Evolutionary conservation across 768 basidiomycete genomes (phyloP).

Genomic region (Podaxis sp.): DNA sequence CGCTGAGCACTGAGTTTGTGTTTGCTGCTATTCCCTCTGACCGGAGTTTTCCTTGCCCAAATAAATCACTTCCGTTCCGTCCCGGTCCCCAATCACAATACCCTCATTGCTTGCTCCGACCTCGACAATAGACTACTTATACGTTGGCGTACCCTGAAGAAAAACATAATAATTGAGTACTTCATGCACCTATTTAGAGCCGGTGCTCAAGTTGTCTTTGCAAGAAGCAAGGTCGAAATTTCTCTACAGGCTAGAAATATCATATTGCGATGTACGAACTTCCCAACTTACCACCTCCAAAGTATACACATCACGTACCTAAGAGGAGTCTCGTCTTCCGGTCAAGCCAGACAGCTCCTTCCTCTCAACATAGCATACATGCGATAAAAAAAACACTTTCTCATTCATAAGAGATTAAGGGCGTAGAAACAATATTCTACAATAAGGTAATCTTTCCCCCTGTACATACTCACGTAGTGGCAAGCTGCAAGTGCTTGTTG

Average conservation of each 20-base stretch:
- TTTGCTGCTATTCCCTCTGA: constrained; percentile 21
- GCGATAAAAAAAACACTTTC: neutral
- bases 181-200: no score
- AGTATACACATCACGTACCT: no score
- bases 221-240: neutral
- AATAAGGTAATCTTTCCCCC: neutral
- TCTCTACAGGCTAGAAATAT: neutral
- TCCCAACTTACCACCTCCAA: no score
- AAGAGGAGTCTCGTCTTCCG: no score
- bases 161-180: neutral
- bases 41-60: constrained; percentile 33
- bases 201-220: no score
- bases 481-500: constrained; percentile 44
- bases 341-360: neutral
- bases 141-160: neutral
- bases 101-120: neutral
- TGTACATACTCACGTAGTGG: constrained; percentile 1
- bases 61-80: constrained; percentile 42
- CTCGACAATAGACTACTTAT: neutral
- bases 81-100: constrained; percentile 26
- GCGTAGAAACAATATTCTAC: neutral
- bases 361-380: neutral
- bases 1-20: constrained; percentile 21
- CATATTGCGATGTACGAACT: neutral
- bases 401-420: neutral